Conservation (phyloP, 1,139 yeast genomes). For the Kodamaea derodonti region DNA sequence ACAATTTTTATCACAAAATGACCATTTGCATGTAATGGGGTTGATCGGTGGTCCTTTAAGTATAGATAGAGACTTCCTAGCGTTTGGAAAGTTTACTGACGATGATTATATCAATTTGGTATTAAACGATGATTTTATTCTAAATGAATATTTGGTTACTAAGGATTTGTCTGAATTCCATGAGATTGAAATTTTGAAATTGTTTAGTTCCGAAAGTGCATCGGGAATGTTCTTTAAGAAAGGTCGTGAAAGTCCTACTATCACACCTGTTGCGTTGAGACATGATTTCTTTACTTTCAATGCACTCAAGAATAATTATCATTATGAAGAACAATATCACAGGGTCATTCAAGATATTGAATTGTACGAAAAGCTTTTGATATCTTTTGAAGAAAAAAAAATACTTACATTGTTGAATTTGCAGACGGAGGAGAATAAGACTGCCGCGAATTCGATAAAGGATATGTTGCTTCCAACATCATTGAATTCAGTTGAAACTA, state of each 20-base stretch:
- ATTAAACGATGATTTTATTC: slow-evolving; percentile 15
- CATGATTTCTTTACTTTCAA: slow-evolving; percentile 22
- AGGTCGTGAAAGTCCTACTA: slow-evolving; percentile 6
- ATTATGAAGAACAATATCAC: slow-evolving; percentile 1
- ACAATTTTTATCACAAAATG: slow-evolving; percentile 13
- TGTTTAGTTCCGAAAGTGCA: slow-evolving; percentile 16
- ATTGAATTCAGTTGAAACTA: too few species aligned
- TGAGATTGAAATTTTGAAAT: slow-evolving; percentile 22
- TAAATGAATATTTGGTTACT: slow-evolving; percentile 30
- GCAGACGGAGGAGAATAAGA: too few species aligned
- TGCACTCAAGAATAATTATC: slow-evolving; percentile 7
- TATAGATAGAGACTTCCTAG: slow-evolving; percentile 3
- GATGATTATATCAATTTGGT: slow-evolving; percentile 28
- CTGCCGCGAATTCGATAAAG: too few species aligned
- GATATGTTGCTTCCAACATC: too few species aligned
- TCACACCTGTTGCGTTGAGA: slow-evolving; percentile 17
- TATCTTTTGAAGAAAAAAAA: background rate
- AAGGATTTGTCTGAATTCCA: slow-evolving; percentile 31
- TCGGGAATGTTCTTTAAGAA: slow-evolving; percentile 14
- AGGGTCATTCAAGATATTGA: background rate
- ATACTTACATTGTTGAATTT: too few species aligned
- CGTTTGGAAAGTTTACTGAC: slow-evolving; percentile 17
- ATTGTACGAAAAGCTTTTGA: background rate
- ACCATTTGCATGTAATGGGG: slow-evolving; percentile 1
- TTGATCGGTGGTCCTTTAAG: background rate